Evolutionary conservation across 2,329 filamentous ascomycete species (phyloP), one percentile per base, ranked within the genome.

Genomic region (Tolypocladium cylindrosporum): DNA sequence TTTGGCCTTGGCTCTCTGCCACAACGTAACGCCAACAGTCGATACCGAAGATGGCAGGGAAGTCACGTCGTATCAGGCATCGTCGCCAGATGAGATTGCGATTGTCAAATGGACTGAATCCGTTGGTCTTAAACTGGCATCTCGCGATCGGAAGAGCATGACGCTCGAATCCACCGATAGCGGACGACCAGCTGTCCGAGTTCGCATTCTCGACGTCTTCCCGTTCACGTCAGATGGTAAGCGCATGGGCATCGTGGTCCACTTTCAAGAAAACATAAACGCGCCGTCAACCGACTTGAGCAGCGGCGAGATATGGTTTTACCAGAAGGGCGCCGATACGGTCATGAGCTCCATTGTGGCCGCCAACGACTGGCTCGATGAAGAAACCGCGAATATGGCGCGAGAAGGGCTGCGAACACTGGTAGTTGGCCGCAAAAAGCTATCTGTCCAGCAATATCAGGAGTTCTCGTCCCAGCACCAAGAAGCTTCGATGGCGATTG

Each of bases 331-430:
- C 61, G 95, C 94, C 3, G 95, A 99, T 70, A 97, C 94, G 0
- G 93, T 99, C 62, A 99, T 99, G 95, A 84, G 87, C n/a, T 82
- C 87, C 3, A 97, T 99, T 63, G 94, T 99, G 41, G 90, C 89
- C 9, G 85, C 92, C 21, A 99, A 97, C 68, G 94, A 99, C 75
- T 99, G 94, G 95, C 84, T 99, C 0, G 94, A 99, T 64, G 94
- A 99, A 72, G 94, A 99, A 72, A 97, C 94, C 0, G 90, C 91
- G n/a, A 99, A 99, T 71, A 99, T 99, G 95, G 95, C 95, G 7
- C 86, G 94, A 54, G 95, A 99, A 77, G 94, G 94, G 43, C 78
- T 99, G 55, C 87, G 94, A 59, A 99, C 94, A 0, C 80, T 99
- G 7, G 94, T 99, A 7, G 89, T 99, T 34, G 95, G 94, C n/a